phyloP scores from a whole-genome alignment of 225 moss, liverwort and hornwort species.

The Pseudisothecium myosuroides region DNA sequence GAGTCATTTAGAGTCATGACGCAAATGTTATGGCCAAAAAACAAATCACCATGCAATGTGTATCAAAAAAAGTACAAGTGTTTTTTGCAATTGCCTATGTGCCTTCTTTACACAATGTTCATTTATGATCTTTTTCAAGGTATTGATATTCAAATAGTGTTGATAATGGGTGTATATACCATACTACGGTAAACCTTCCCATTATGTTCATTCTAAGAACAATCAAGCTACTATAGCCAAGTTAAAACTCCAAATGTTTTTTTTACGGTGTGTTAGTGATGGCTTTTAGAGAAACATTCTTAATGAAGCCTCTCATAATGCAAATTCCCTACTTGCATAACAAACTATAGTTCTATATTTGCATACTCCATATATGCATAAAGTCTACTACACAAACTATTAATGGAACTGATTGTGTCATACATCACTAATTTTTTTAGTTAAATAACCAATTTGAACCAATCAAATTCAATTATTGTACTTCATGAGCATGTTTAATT shows the following conservation, averaged over 20 bases:
- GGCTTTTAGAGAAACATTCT: background rate
- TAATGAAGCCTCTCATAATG: no score
- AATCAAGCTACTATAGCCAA: background rate
- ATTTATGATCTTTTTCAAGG: background rate
- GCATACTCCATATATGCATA: no score
- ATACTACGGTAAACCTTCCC: fast-evolving
- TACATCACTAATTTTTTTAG: no score
- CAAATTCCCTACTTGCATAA: no score
- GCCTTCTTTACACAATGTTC: background rate
- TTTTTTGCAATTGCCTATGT: background rate
- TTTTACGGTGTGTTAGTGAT: fast-evolving
- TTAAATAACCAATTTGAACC: no score
- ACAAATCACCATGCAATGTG: fast-evolving
- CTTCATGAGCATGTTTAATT: no score
- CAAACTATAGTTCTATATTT: no score
- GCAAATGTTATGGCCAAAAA: background rate
- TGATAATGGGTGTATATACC: background rate
- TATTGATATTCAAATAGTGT: background rate
- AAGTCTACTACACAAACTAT: no score
- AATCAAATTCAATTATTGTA: no score
- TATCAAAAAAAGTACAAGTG: background rate
- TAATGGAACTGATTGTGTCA: no score
- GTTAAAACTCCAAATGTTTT: background rate
- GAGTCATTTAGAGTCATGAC: background rate
- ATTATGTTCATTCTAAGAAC: fast-evolving